Percentiles rank a stretch among this genome's conserved stretches.
phyloP scores from a whole-genome alignment of 768 basidiomycete genomes.

The Psilocybe azurescens region DNA sequence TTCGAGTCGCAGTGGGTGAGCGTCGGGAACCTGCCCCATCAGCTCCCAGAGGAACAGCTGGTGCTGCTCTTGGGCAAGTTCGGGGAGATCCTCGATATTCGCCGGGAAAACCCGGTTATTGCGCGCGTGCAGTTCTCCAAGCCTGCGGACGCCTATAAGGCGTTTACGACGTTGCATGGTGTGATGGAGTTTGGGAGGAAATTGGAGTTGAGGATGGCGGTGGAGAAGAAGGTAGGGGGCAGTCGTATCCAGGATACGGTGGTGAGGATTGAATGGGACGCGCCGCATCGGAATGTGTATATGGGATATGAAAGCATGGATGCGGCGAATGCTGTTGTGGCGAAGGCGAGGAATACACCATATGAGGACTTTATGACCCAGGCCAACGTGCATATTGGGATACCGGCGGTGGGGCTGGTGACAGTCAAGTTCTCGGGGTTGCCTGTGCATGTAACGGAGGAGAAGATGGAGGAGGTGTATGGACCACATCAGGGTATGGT shows the following conservation, averaged over 20 bases:
- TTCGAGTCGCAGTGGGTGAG: constrained; percentile 72
- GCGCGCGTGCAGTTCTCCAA: constrained; percentile 54
- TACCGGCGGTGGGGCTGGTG: constrained; percentile 61
- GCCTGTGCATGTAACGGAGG: constrained; percentile 47
- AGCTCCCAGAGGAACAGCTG: constrained; percentile 40
- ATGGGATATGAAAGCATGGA: constrained; percentile 61
- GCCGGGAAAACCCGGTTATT: constrained; percentile 28
- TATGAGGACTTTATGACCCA: constrained; percentile 46
- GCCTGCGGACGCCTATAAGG: constrained; percentile 56
- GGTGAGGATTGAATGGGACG: constrained; percentile 65
- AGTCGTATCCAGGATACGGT: constrained; percentile 56
- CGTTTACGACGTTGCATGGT: constrained; percentile 56
- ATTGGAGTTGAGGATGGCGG: constrained; percentile 51
- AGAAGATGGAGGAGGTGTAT: constrained; percentile 46
- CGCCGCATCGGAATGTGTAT: constrained; percentile 60
- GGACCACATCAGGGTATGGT: constrained; percentile 54
- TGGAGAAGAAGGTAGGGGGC: constrained; percentile 39
- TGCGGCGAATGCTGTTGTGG: constrained; percentile 57
- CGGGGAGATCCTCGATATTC: constrained; percentile 50
- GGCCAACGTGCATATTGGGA: constrained; percentile 57
- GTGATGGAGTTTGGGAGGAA: constrained; percentile 38
- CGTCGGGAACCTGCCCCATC: constrained; percentile 53
- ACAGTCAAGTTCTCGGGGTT: constrained; percentile 66
- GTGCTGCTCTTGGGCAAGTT: constrained; percentile 44
- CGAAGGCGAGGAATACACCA: constrained; percentile 39